Percentiles rank a stretch among this genome's conserved stretches.
These are phyloP conservation scores for Ochetophila trinervis DNA, from an alignment of 306 rosid genomes.

Conservation along the genomic window DNA sequence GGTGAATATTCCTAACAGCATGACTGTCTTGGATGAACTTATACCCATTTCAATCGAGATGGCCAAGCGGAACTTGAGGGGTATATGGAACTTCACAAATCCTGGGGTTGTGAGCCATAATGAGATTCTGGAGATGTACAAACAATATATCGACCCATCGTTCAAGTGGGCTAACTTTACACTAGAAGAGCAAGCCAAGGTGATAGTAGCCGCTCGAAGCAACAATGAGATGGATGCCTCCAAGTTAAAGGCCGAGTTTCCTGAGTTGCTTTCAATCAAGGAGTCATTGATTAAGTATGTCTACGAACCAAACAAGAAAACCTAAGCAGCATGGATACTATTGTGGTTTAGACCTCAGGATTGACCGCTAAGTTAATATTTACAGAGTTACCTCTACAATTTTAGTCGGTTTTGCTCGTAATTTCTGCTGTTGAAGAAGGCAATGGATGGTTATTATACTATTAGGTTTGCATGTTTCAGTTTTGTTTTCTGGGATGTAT, in stretches of 20 bases:
- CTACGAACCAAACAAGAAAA: constrained; percentile 72
- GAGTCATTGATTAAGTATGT: constrained; percentile 72
- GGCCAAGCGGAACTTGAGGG: constrained; percentile 83
- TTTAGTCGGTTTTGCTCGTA: constrained; percentile 4
- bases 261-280: constrained; percentile 75
- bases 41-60: constrained; percentile 79
- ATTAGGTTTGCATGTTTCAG: constrained; percentile 1
- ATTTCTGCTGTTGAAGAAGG: constrained; percentile 19
- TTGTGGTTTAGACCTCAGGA: constrained; percentile 18
- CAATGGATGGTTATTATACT: constrained; percentile 14
- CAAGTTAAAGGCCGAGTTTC: constrained; percentile 76
- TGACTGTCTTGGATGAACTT: constrained; percentile 87
- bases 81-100: constrained; percentile 91
- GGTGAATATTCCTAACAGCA: constrained; percentile 87
- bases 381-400: constrained; percentile 5
- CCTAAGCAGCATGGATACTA: constrained; percentile 26
- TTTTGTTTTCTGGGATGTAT: constrained; percentile 8
- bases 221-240: constrained; percentile 92
- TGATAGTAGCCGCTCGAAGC: constrained; percentile 79
- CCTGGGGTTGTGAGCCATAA: constrained; percentile 90
- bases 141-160: constrained; percentile 56
- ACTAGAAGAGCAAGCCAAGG: constrained; percentile 91
- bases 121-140: constrained; percentile 84
- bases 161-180: constrained; percentile 77
- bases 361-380: constrained; percentile 17